phyloP scores from a whole-genome alignment of 2,329 filamentous ascomycete genomes.

The Thelonectria rubi region DNA sequence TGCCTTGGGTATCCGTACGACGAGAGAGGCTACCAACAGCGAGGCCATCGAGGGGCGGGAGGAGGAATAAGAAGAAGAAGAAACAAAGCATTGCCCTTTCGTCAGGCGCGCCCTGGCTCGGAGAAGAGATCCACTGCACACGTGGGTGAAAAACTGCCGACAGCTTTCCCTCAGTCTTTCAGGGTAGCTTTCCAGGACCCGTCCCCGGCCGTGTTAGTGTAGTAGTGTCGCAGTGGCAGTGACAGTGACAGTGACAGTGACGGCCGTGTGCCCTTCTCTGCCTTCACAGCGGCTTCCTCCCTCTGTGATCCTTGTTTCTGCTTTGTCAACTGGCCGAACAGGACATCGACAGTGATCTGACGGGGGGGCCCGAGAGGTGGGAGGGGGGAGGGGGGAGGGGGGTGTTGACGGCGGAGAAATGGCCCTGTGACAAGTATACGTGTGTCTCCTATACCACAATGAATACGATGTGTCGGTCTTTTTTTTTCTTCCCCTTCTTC shows the following conservation, averaged over 20 bases:
- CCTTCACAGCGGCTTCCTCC: not conserved
- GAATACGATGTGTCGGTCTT: not conserved
- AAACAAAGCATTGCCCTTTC: not conserved
- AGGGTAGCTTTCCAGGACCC: constrained; percentile 14
- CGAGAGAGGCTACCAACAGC: not conserved
- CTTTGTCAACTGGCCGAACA: not conserved
- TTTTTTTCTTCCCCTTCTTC: not conserved
- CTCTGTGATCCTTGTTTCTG: not conserved
- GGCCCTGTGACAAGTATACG: not conserved
- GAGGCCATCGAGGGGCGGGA: no score
- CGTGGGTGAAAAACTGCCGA: constrained; percentile 40
- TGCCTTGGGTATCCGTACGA: no score
- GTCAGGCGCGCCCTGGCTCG: constrained; percentile 3
- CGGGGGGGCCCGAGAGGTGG: not conserved
- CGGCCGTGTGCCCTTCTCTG: not conserved
- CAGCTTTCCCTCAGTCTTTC: constrained; percentile 20
- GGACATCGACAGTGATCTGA: not conserved
- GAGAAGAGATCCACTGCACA: constrained; percentile 37
- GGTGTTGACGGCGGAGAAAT: no score
- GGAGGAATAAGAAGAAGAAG: not conserved
- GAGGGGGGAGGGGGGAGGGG: no score
- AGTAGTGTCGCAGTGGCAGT: not conserved
- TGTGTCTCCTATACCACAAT: not conserved
- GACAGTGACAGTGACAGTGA: not conserved
- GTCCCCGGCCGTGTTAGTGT: constrained; percentile 26